Base-by-base conservation (phyloP, 164 flowering plant species). In the Macadamia integrifolia region DNA sequence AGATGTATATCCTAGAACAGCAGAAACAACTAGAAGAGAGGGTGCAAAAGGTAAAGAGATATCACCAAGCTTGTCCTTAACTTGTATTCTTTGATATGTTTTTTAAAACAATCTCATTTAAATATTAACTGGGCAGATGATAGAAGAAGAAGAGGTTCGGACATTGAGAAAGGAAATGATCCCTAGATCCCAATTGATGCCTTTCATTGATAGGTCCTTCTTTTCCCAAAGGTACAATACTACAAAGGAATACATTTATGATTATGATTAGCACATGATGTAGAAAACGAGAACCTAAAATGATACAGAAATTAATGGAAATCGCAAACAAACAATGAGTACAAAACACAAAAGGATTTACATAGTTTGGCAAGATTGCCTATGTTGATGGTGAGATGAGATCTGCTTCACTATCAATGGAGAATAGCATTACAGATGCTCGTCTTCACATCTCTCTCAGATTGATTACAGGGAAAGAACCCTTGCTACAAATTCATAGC, bases 151-250 rank as follows among this genome's bases (percentile, higher is more conserved):
- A 73, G 94, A 89, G 80, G 64, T 88, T 59, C 75, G 78, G 58
- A 72, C 77, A 82, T 66, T 91, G 78, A 81, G 97, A 68, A 88
- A 86, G 76, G 91, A 91, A 67, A 84, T 91, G 94, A 69, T 91
- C 53, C 94, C 97, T n/a, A 84, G 82, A 82, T 94, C 97, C 59
- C 92, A 91, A 55, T 60, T 89, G 67, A 91, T 91, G 97, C 94
- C 94, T 56, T 67, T 75, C 1, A 88, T 91, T 64, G 92, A 91
- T 28, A 84, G 80, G 58, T 94, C 97, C 6, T 91, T 89, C 76
- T 79, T 72, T 64, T 92, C 97, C 29, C 92, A 87, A 68, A 86
- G 97, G 97, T 87, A 74, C 17, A 57, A 17, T 6, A 10, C 17
- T 50, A 50, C 55, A 6, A 50, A 3, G 13, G 3, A 1, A 10